phyloP scores from a whole-genome alignment of 1,139 yeast genomes.

The Candida pseudoviswanathii region DNA sequence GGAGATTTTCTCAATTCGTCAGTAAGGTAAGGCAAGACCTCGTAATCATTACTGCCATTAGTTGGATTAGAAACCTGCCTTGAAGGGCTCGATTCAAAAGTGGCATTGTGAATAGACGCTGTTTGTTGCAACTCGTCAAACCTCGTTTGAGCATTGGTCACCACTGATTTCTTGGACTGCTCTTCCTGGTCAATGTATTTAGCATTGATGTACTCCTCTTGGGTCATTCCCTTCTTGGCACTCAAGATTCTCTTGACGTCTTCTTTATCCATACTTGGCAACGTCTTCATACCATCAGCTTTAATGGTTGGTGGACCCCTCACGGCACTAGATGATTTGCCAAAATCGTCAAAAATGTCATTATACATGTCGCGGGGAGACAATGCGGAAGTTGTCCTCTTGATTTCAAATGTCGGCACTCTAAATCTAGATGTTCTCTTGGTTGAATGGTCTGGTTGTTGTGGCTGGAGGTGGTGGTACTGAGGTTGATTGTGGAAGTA shows the following conservation, averaged over 20 bases:
- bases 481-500: constrained; percentile 1
- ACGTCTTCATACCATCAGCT: constrained; percentile 44
- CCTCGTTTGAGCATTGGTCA: constrained; percentile 28
- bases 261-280: constrained; percentile 52
- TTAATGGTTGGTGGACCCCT: constrained; percentile 37
- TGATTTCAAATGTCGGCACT: constrained; percentile 50
- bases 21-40: constrained; percentile 34
- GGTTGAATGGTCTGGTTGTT: neutral
- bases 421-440: constrained; percentile 32
- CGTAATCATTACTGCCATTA: neutral
- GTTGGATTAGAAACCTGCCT: constrained; percentile 5
- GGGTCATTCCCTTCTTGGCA: constrained; percentile 42
- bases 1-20: constrained; percentile 39
- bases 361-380: constrained; percentile 44
- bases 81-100: constrained; percentile 29
- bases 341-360: constrained; percentile 46
- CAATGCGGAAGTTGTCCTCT: constrained; percentile 35
- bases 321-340: constrained; percentile 23
- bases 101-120: constrained; percentile 43
- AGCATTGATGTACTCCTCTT: constrained; percentile 43
- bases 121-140: constrained; percentile 40
- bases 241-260: constrained; percentile 46
- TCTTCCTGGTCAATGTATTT: constrained; percentile 31
- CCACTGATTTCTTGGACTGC: constrained; percentile 33
- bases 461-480: constrained; percentile 7